Base-by-base conservation (phyloP, 129 eudicot species). In the Arctium minus region DNA sequence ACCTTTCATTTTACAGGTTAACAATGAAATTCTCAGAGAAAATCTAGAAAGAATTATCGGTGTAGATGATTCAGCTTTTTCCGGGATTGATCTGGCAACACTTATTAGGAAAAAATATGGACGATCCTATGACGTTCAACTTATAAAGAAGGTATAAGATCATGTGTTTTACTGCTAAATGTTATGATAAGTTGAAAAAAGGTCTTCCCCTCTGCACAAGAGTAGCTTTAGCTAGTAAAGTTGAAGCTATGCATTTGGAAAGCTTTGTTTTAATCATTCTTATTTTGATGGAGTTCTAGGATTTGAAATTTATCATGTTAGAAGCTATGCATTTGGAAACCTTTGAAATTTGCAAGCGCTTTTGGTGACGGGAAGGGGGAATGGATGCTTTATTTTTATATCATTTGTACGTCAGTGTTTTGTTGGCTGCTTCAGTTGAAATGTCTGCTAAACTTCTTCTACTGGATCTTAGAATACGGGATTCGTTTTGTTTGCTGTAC, bases 21-120 rank as follows among this genome's bases (percentile, higher is more conserved):
- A 89, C 79, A 86, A 85, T 65, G 93, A 92, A 75, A 79, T 40
- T 72, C 73, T 90, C 17, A 86, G 99, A 85, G 98, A 92, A 80
- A 88, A 90, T 75, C 94, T 96, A 77, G 99, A 96, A 86, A 89
- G 93, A 87, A 89, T 90, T 77, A 91, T 96, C 6, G 99, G 99
- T 22, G 84, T 44, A 48, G 99, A 96, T 86, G 99, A 96, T 86
- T 93, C 99, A 46, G 83, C 88, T 32, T 96, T 96, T 86, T 92
- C 87, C 62, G 99, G 99, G 76, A 73, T 92, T 48, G 99, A 96
- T 90, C 91, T 96, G 74, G 99, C 99, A 74, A 90, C 98, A 75
- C 94, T 96, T 39, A 96, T 96, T 72, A 81, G 99, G 86, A 96
- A 90, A 73, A 96, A 92, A 83, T 93, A 90, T 83, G 99, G 99